Evolutionary conservation across 2,329 filamentous ascomycete genomes (phyloP).

Genomic region (Colletotrichum salicis): DNA sequence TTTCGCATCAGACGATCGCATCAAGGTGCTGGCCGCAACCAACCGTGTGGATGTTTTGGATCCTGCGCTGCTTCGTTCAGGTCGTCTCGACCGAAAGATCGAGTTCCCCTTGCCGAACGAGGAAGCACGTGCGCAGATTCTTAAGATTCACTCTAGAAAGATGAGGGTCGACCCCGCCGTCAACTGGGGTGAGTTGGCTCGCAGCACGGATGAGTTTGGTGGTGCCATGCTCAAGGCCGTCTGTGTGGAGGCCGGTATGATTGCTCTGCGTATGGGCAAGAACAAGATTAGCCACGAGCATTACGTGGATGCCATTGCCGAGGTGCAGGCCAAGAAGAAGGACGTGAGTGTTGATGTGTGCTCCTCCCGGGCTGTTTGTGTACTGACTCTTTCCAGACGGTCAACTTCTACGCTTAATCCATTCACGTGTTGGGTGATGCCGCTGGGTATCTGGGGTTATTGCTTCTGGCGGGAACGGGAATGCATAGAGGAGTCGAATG

Average conservation of each 20-base stretch:
- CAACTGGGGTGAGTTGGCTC: conserved; percentile 95
- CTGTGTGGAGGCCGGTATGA: conserved; percentile 99
- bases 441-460: conserved; percentile 26
- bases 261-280: conserved; percentile 92
- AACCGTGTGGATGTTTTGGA: conserved; percentile 96
- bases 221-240: conserved; percentile 98
- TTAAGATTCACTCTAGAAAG: conserved; percentile 97
- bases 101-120: conserved; percentile 98
- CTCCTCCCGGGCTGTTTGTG: neutral
- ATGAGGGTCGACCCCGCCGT: conserved; percentile 95
- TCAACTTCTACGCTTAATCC: conserved; percentile 65
- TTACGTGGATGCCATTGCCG: conserved; percentile 97
- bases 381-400: conserved; percentile 56
- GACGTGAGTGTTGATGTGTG: conserved; percentile 64
- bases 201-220: conserved; percentile 98
- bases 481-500: conserved; percentile 33
- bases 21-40: conserved; percentile 95
- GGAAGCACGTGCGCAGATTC: conserved; percentile 94
- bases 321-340: conserved; percentile 97
- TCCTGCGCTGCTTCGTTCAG: conserved; percentile 88
- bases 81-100: conserved; percentile 95
- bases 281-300: conserved; percentile 98
- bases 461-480: conserved; percentile 33
- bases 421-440: conserved; percentile 13
- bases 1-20: conserved; percentile 94